These are phyloP conservation scores for Moesziomyces parantarcticus DNA, from an alignment of 1,284 basidiomycete species.

Conservation along the genomic window DNA sequence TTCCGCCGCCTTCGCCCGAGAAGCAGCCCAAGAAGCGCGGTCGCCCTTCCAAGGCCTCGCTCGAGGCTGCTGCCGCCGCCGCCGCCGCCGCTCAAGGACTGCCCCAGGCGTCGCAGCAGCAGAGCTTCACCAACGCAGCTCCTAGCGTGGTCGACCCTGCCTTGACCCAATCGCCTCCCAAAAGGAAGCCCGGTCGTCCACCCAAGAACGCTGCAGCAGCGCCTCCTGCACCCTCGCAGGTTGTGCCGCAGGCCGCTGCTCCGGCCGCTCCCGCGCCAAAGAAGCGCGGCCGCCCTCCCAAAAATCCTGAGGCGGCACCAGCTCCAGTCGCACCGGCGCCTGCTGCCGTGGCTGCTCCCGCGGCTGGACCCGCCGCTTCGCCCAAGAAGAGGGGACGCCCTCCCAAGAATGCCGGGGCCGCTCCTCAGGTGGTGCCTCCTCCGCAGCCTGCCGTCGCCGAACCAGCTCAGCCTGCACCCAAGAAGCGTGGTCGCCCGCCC, in stretches of 20 bases:
- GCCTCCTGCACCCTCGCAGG: conserved; percentile 1
- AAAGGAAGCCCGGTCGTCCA: conserved; percentile 33
- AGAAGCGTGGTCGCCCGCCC: conserved; percentile 35
- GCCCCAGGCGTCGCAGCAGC: conserved; percentile 8
- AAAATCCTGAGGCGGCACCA: conserved; percentile 11
- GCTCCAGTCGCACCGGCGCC: conserved; percentile 3
- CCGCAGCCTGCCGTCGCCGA: not conserved
- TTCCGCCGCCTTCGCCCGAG: conserved; percentile 4
- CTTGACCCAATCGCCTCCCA: conserved; percentile 6
- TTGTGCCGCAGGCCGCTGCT: conserved; percentile 1
- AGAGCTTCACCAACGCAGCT: not conserved
- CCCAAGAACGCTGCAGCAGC: conserved; percentile 21
- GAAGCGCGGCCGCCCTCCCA: conserved; percentile 37
- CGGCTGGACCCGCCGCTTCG: not conserved
- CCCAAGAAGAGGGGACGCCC: conserved; percentile 32
- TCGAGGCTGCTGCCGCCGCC: conserved; percentile 12
- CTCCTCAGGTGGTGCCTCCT: not conserved
- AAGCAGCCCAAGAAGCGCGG: conserved; percentile 40
- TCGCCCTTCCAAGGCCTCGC: conserved; percentile 30
- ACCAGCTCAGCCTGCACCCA: conserved; percentile 16
- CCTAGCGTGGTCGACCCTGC: conserved; percentile 6
- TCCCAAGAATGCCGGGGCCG: conserved; percentile 8
- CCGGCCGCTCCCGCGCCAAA: conserved; percentile 13
- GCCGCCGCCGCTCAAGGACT: not conserved
- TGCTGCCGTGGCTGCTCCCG: conserved; percentile 4